Evolutionary conservation across 2,329 filamentous ascomycete species (phyloP).

Genomic region (Aureobasidium sp.): DNA sequence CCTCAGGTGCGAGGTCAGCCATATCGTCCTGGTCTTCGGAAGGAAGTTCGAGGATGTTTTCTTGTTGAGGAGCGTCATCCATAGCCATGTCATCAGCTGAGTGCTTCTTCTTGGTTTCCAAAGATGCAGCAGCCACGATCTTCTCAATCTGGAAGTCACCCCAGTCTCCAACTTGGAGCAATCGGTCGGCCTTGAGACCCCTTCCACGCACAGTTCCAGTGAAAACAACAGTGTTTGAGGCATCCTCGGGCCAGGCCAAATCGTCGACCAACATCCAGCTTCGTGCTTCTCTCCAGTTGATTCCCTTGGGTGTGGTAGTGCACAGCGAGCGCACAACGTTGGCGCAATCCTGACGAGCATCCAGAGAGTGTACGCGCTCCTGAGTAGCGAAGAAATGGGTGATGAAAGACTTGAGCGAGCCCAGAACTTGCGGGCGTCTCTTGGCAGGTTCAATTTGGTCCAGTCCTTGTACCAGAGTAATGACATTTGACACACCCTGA

Average conservation of each 20-base stretch:
- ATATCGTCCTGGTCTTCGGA: conserved; percentile 76
- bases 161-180: conserved; percentile 90
- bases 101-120: conserved; percentile 45
- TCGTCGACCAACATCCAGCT: conserved; percentile 93
- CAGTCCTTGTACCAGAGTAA: conserved; percentile 67
- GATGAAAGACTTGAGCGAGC: conserved; percentile 85
- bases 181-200: conserved; percentile 78
- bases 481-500: conserved; percentile 89
- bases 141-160: conserved; percentile 88
- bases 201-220: conserved; percentile 82
- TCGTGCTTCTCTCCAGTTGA: conserved; percentile 90
- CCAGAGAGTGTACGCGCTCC: conserved; percentile 83
- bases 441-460: conserved; percentile 74
- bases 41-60: conserved; percentile 61
- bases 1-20: conserved; percentile 77
- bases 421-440: conserved; percentile 64
- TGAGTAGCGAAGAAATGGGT: conserved; percentile 89
- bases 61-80: conserved; percentile 48
- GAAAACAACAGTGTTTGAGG: conserved; percentile 38
- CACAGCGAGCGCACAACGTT: conserved; percentile 88
- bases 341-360: conserved; percentile 81
- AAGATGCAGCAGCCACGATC: conserved; percentile 69
- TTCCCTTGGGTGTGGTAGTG: conserved; percentile 83
- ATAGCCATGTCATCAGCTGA: conserved; percentile 59
- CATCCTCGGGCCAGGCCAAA: conserved; percentile 59